Conservation (phyloP, 306 rosid genomes). For the Nissolia schottii region DNA sequence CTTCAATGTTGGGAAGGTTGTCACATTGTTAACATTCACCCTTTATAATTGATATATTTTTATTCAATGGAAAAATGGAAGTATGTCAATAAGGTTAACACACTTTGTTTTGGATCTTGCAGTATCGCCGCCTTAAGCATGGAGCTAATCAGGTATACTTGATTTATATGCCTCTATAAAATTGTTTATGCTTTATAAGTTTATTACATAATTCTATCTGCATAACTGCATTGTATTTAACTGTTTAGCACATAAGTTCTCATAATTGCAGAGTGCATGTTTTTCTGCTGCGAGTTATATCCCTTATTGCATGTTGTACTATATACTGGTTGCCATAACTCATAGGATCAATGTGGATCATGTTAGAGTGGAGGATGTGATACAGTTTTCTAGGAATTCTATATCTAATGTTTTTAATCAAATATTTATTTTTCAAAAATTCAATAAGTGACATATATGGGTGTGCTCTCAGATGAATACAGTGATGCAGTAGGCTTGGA, state of each 20-base stretch:
- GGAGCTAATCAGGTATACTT: slow-evolving; percentile 80
- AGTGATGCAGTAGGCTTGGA: background rate
- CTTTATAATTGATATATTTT: slow-evolving; percentile 17
- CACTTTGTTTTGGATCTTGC: slow-evolving; percentile 32
- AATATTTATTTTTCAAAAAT: background rate
- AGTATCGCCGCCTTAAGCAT: slow-evolving; percentile 99
- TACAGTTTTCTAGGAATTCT: background rate
- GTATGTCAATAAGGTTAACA: slow-evolving; percentile 27
- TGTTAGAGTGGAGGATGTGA: background rate
- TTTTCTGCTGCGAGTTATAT: background rate
- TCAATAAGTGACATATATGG: background rate
- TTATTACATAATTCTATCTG: background rate
- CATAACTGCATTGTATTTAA: background rate
- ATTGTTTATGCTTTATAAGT: slow-evolving; percentile 16
- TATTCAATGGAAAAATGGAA: slow-evolving; percentile 10
- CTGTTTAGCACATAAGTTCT: background rate
- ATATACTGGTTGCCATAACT: background rate
- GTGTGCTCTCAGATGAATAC: background rate
- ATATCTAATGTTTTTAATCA: background rate
- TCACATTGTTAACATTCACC: slow-evolving; percentile 32
- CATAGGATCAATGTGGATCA: background rate
- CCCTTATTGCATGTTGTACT: background rate
- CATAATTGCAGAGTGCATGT: background rate
- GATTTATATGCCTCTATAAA: slow-evolving; percentile 11
- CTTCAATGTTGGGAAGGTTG: slow-evolving; percentile 98